These are phyloP conservation scores for Arctium minus DNA, from an alignment of 129 eudicot species.

Conservation along the genomic window DNA sequence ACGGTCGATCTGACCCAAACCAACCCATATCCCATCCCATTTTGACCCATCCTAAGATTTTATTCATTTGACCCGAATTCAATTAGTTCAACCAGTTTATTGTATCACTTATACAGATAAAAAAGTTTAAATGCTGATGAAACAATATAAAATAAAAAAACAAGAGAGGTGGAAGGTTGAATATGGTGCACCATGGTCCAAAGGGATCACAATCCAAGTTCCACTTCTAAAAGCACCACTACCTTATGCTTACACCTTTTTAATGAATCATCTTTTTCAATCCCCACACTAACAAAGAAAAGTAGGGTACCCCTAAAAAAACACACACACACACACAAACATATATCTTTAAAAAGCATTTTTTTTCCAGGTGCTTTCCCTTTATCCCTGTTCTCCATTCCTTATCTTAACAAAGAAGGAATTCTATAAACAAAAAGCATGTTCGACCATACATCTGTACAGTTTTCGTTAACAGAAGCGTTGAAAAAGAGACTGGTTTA, in stretches of 20 bases:
- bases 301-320: constrained; percentile 6
- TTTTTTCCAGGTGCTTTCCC: constrained; percentile 34
- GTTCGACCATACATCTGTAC: background rate
- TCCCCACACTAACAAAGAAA: constrained; percentile 31
- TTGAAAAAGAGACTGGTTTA: background rate
- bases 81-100: background rate
- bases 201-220: constrained; percentile 25
- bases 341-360: constrained; percentile 35
- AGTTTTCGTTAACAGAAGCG: background rate
- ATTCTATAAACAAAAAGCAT: constrained; percentile 23
- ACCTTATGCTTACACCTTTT: constrained; percentile 28
- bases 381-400: background rate
- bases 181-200: constrained; percentile 30
- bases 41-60: too few relatives aligned
- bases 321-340: background rate
- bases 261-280: constrained; percentile 27
- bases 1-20: background rate
- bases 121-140: background rate
- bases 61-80: background rate
- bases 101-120: too few relatives aligned
- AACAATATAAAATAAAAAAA: background rate
- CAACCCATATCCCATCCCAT: background rate
- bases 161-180: constrained; percentile 20
- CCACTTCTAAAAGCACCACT: constrained; percentile 48
- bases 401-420: constrained; percentile 62